phyloP scores from a whole-genome alignment of 2,329 filamentous ascomycete genomes.

The Hymenoscyphus linearis region DNA sequence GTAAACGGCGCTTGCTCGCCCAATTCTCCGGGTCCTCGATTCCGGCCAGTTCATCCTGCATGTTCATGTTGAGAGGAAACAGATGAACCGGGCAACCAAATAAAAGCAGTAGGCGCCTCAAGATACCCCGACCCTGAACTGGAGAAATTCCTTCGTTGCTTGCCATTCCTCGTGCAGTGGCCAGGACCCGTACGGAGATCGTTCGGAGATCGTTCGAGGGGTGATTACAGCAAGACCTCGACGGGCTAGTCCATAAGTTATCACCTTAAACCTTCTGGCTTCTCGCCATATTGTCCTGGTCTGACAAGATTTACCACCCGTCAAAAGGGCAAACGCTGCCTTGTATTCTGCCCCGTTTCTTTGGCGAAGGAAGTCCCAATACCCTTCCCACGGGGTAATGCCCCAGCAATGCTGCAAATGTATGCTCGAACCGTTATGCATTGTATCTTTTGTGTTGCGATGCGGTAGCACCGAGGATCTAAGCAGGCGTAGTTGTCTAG shows the following conservation, averaged over 20 bases:
- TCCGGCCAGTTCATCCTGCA: neutral
- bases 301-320: neutral
- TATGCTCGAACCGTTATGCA: neutral
- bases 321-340: neutral
- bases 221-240: neutral
- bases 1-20: neutral
- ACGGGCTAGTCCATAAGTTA: neutral
- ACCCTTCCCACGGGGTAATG: neutral
- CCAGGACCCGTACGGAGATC: neutral
- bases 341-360: neutral
- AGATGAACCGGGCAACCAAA: neutral
- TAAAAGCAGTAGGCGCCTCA: neutral
- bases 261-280: neutral
- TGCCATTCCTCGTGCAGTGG: neutral
- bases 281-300: neutral
- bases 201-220: neutral
- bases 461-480: conserved; percentile 5
- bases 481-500: conserved; percentile 1
- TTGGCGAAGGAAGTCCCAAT: neutral
- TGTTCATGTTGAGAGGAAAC: neutral
- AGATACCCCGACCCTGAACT: neutral
- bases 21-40: neutral
- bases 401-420: conserved; percentile 7
- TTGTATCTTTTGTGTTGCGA: neutral
- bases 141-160: neutral